Conservation (phyloP, 1,284 basidiomycete species). For the Microbotryum violaceum region DNA sequence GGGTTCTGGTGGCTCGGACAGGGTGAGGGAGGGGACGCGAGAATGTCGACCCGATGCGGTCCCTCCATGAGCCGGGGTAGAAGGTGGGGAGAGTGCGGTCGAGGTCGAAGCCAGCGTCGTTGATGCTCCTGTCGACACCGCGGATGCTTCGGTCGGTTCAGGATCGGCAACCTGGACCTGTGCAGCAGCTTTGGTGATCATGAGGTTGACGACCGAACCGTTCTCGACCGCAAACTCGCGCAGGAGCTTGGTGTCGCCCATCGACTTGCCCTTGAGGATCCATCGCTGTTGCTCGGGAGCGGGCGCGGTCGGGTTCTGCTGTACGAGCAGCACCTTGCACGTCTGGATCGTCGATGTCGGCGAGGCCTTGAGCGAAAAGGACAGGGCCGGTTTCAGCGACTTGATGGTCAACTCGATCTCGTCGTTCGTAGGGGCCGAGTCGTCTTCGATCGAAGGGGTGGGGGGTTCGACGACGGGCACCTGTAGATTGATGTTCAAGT, state of each 20-base stretch:
- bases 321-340: slow-evolving; percentile 64
- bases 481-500: slow-evolving; percentile 6
- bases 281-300: slow-evolving; percentile 69
- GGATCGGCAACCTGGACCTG: slow-evolving; percentile 6
- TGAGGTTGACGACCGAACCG: slow-evolving; percentile 70
- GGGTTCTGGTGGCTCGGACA: slow-evolving; percentile 10
- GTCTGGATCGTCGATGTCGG: slow-evolving; percentile 68
- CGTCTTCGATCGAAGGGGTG: slow-evolving; percentile 2
- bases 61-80: slow-evolving; percentile 4
- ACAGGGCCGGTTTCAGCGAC: slow-evolving; percentile 73
- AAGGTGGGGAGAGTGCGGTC: background rate
- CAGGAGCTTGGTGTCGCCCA: slow-evolving; percentile 74
- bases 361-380: slow-evolving; percentile 58
- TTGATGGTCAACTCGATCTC: slow-evolving; percentile 71
- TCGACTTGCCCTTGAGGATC: slow-evolving; percentile 82
- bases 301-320: slow-evolving; percentile 53
- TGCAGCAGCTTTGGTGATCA: slow-evolving; percentile 49
- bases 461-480: slow-evolving; percentile 28
- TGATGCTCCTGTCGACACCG: background rate
- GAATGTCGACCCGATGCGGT: slow-evolving; percentile 1
- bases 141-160: background rate
- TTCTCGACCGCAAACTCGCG: slow-evolving; percentile 76
- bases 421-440: slow-evolving; percentile 39
- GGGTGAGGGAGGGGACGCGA: slow-evolving; percentile 24
- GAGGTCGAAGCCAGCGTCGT: slow-evolving; percentile 5